Percentiles rank a stretch among this genome's conserved stretches.
phyloP scores from a whole-genome alignment of 805 yeast genomes.

The Sugiyamaella marilandica region DNA sequence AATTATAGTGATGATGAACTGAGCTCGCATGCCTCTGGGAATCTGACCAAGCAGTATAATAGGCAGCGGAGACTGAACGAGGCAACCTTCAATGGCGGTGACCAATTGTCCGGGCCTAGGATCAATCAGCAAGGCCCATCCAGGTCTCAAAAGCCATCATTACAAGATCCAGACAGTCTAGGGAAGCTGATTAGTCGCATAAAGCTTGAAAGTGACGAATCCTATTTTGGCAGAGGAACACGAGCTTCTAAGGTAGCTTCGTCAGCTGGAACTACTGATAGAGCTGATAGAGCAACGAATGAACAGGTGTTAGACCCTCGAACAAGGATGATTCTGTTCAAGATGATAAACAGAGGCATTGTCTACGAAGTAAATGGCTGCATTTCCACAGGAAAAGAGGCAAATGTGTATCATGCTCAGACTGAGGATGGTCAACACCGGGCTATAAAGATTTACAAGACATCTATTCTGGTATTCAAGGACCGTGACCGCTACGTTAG shows the following conservation, averaged over 20 bases:
- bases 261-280: constrained; percentile 43
- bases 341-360: constrained; percentile 76
- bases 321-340: constrained; percentile 76
- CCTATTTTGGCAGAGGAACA: constrained; percentile 21
- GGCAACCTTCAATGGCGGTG: not conserved
- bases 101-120: constrained; percentile 7
- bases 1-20: not conserved
- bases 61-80: constrained; percentile 10
- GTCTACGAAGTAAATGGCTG: constrained; percentile 89
- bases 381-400: constrained; percentile 94
- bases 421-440: constrained; percentile 41
- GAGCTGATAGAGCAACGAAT: constrained; percentile 92
- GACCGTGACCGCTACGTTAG: constrained; percentile 94
- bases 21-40: not conserved
- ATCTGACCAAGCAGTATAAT: constrained; percentile 20
- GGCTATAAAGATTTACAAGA: constrained; percentile 94
- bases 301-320: constrained; percentile 96
- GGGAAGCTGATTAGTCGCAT: constrained; percentile 19
- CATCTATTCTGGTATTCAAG: constrained; percentile 93
- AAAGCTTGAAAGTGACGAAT: constrained; percentile 22
- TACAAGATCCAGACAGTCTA: constrained; percentile 15
- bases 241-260: constrained; percentile 19
- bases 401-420: constrained; percentile 88
- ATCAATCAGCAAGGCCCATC: constrained; percentile 10
- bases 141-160: not conserved